A percentile compares a stretch with the other conserved stretches of the same genome.
phyloP scores from a whole-genome alignment of 768 basidiomycete genomes.

The Amanita pseudoporphyria region DNA sequence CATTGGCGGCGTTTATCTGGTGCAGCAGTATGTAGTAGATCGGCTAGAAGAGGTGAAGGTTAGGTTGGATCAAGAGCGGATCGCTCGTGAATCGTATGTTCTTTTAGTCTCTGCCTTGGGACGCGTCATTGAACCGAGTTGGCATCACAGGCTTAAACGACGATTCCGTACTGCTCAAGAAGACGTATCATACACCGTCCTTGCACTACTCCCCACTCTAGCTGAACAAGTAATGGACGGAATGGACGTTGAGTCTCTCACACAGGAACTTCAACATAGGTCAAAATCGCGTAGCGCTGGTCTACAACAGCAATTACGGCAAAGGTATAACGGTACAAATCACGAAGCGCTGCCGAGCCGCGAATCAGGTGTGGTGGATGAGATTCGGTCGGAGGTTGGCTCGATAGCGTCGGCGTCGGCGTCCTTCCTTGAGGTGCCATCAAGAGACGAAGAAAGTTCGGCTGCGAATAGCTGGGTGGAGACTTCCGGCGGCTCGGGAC shows the following conservation, averaged over 20 bases:
- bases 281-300: slow-evolving; percentile 16
- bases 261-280: slow-evolving; percentile 36
- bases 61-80: slow-evolving; percentile 45
- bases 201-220: slow-evolving; percentile 61
- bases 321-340: slow-evolving; percentile 1
- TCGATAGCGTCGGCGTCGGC: slow-evolving; percentile 19
- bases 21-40: slow-evolving; percentile 48
- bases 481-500: not conserved
- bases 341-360: slow-evolving; percentile 12
- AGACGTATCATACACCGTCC: slow-evolving; percentile 66
- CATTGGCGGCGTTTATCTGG: slow-evolving; percentile 51
- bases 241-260: slow-evolving; percentile 72
- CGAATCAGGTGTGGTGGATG: slow-evolving; percentile 16
- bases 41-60: slow-evolving; percentile 60
- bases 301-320: slow-evolving; percentile 7
- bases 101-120: slow-evolving; percentile 4
- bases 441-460: slow-evolving; percentile 26
- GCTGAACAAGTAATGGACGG: slow-evolving; percentile 53
- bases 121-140: not conserved
- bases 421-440: slow-evolving; percentile 24
- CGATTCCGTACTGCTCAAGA: slow-evolving; percentile 73
- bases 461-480: slow-evolving; percentile 30
- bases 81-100: slow-evolving; percentile 64
- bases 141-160: slow-evolving; percentile 43
- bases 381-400: slow-evolving; percentile 34